Conservation (phyloP, 345 rosid species). For the Murraya koenigii region DNA sequence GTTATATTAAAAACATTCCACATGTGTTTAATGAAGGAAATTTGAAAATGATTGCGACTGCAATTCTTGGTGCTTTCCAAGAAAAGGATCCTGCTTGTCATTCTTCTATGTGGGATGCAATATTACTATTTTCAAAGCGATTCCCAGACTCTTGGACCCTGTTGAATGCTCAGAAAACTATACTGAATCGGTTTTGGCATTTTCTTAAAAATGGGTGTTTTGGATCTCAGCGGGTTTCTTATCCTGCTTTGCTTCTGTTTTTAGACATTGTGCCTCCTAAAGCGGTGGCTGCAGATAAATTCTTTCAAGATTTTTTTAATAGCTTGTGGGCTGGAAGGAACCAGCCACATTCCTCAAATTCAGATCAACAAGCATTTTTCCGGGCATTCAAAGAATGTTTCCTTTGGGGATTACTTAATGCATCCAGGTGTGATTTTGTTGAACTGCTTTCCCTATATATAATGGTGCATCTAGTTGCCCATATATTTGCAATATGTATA, state of each 20-base stretch:
- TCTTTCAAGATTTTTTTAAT: slow-evolving; percentile 65
- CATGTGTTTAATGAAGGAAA: slow-evolving; percentile 62
- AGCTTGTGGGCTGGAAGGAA: slow-evolving; percentile 86
- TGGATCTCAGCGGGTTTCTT: slow-evolving; percentile 85
- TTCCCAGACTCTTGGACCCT: slow-evolving; percentile 79
- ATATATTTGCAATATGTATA: background rate
- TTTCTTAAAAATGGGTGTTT: slow-evolving; percentile 85
- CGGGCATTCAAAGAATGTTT: slow-evolving; percentile 75
- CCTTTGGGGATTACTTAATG: slow-evolving; percentile 73
- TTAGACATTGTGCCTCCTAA: slow-evolving; percentile 64
- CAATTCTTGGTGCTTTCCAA: slow-evolving; percentile 78
- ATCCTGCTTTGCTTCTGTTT: slow-evolving; percentile 81
- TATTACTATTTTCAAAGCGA: slow-evolving; percentile 67
- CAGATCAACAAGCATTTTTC: slow-evolving; percentile 57
- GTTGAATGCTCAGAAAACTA: slow-evolving; percentile 64
- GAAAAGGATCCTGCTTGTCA: slow-evolving; percentile 89
- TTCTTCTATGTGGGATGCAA: slow-evolving; percentile 87
- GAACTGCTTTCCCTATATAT: slow-evolving; percentile 1
- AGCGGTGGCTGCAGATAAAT: slow-evolving; percentile 55
- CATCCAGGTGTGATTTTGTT: slow-evolving; percentile 51
- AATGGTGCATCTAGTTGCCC: slow-evolving; percentile 9
- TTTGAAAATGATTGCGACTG: slow-evolving; percentile 58
- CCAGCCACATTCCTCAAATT: slow-evolving; percentile 43
- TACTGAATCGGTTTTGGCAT: slow-evolving; percentile 64
- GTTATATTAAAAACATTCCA: slow-evolving; percentile 70